Evolutionary conservation across 2,329 filamentous ascomycete genomes (phyloP), one percentile per base, ranked within the genome.

Genomic region (Alternaria triticimaculans): DNA sequence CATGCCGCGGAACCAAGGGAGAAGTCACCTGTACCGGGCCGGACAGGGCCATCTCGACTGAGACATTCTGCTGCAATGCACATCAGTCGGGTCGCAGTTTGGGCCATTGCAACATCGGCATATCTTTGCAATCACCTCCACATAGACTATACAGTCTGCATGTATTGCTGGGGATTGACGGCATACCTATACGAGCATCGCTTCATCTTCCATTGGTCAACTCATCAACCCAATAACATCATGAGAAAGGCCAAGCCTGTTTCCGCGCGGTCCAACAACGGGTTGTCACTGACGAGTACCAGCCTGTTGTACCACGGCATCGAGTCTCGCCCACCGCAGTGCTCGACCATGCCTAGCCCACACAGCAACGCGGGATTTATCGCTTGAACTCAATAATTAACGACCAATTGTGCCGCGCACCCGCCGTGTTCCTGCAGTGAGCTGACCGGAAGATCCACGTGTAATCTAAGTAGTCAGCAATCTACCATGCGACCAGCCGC

Each of bases 31-130:
- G 50, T n/a, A 41, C 44, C 61, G 59, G 56, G 18, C 63, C 51
- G 58, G 50, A 41, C 58, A 62, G 65, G 48, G 15, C 43, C 48
- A 58, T 51, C 45, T 62, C 53, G 45, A 58, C 54, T 65, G 65
- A 69, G 66, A 69, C 68, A 64, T 55, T 53, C 60, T 58, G 50
- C 63, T 63, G 55, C 49, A 59, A 33, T 62, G 60, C 55, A 55
- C 50, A 55, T 55, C 44, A 33, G 43, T 41, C 48, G 55, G 56
- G 56, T 66, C 56, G 61, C 61, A 57, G 58, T 58, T 57, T 21
- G 30, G 45, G 45, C 28, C 59, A 43, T 37, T 58, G 49, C 46
- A 51, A 58, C 55, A 53, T 55, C 54, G 45, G 45, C 45, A 61
- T 45, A 41, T 45, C 20, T 58, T 66, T 61, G 64, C 53, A 59